A percentile compares a stretch with the other conserved stretches of the same genome.
Evolutionary conservation across 2,329 filamentous ascomycete species (phyloP).

Genomic region (Ophiostoma montium): DNA sequence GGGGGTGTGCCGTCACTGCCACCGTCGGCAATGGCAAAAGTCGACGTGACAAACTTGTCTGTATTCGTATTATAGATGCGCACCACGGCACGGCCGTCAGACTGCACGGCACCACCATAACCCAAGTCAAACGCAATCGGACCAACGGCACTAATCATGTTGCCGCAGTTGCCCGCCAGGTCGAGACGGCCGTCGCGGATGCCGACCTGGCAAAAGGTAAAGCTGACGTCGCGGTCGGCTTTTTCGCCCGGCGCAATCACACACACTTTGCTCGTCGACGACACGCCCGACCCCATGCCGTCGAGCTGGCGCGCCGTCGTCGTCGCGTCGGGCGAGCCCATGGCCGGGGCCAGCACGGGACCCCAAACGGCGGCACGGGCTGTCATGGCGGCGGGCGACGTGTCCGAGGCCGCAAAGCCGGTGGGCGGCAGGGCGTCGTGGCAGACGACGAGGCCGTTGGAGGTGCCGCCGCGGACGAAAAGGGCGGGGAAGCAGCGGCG

Average conservation of each 20-base stretch:
- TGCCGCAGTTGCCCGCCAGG: conserved; percentile 60
- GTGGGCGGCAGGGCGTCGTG: conserved; percentile 13
- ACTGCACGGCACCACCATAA: conserved; percentile 4
- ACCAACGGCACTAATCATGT: conserved; percentile 54
- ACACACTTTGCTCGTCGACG: conserved; percentile 57
- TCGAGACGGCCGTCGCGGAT: conserved; percentile 48
- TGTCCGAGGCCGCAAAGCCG: neutral
- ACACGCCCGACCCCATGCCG: conserved; percentile 56
- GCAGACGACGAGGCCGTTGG: conserved; percentile 18
- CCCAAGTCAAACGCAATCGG: conserved; percentile 47
- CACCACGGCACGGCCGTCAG: conserved; percentile 27
- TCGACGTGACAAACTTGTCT: conserved; percentile 33
- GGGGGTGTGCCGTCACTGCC: conserved; percentile 29
- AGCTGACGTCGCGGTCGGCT: conserved; percentile 41
- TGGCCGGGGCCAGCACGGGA: conserved; percentile 22
- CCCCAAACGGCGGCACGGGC: conserved; percentile 14
- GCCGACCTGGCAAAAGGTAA: conserved; percentile 57
- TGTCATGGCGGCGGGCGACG: neutral
- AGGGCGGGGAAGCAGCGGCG: conserved; percentile 16
- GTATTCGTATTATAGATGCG: conserved; percentile 61
- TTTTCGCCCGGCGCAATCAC: conserved; percentile 35
- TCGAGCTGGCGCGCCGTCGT: conserved; percentile 57
- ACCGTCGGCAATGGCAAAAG: conserved; percentile 22
- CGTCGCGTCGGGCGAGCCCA: conserved; percentile 49
- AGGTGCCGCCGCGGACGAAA: conserved; percentile 20